A percentile compares a stretch with the other conserved stretches of the same genome.
Conservation (phyloP, 1,139 yeast species). For the Pichia sp. region DNA sequence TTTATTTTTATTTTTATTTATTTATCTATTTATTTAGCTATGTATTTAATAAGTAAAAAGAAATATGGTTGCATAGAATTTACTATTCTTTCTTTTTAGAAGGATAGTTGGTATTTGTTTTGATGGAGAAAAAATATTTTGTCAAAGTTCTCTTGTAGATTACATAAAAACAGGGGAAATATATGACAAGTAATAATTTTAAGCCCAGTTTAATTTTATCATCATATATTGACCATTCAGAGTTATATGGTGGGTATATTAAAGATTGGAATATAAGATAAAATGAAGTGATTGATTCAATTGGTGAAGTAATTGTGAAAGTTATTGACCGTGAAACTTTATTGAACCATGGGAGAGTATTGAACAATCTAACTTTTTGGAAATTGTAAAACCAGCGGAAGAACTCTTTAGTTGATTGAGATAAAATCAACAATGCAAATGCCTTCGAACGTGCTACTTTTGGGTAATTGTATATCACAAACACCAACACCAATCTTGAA, state of each 20-base stretch:
- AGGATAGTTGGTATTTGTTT: background rate
- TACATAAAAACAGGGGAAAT: conserved; percentile 5
- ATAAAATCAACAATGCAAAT: conserved; percentile 2
- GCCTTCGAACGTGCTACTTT: background rate
- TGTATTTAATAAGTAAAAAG: background rate
- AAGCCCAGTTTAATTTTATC: conserved; percentile 1
- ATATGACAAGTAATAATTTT: background rate
- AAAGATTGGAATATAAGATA: conserved; percentile 8
- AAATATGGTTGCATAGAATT: background rate
- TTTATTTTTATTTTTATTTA: no score
- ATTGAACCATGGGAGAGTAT: background rate
- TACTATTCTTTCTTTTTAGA: background rate
- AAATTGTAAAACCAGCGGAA: conserved; percentile 10
- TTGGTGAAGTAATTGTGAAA: conserved; percentile 2
- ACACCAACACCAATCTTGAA: background rate
- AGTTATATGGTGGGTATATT: conserved; percentile 1
- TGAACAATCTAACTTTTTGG: conserved; percentile 10
- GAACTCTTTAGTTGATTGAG: conserved; percentile 8
- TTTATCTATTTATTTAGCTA: background rate
- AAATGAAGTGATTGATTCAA: background rate
- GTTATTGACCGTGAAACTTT: background rate
- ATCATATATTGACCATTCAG: background rate
- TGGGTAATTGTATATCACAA: conserved; percentile 9
- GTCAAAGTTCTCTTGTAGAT: conserved; percentile 6
- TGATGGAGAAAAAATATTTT: background rate